Conservation (phyloP, 495 filamentous ascomycete species). For the Endocarpon pusillum region DNA sequence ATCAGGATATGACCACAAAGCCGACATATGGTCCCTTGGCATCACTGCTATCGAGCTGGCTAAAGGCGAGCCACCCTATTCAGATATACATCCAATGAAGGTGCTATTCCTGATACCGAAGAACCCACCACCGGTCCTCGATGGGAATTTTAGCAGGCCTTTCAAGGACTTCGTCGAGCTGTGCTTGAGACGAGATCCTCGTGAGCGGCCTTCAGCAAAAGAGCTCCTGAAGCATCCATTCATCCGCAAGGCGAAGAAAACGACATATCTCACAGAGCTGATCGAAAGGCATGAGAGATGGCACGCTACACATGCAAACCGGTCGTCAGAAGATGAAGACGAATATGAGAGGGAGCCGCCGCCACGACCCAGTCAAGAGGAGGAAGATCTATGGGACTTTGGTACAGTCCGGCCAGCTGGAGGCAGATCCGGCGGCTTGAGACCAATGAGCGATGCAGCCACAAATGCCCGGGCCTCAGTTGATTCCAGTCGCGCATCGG, state of each 20-base stretch:
- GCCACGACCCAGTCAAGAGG: conserved; percentile 24
- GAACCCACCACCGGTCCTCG: conserved; percentile 66
- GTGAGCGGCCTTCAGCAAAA: conserved; percentile 69
- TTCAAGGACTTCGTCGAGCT: conserved; percentile 92
- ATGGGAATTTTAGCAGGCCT: conserved; percentile 70
- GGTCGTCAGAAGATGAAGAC: conserved; percentile 40
- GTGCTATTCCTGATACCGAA: conserved; percentile 94
- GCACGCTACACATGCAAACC: conserved; percentile 46
- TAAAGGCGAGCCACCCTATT: conserved; percentile 84
- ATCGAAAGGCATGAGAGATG: conserved; percentile 82
- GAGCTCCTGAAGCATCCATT: conserved; percentile 85
- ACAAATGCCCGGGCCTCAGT: conserved; percentile 43
- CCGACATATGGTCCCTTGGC: conserved; percentile 97
- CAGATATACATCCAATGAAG: conserved; percentile 98
- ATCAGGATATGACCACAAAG: conserved; percentile 95
- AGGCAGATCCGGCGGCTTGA: conserved; percentile 37
- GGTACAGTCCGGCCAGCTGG: conserved; percentile 66
- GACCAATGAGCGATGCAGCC: conserved; percentile 54
- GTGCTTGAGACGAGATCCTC: conserved; percentile 74
- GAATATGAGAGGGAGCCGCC: conserved; percentile 32
- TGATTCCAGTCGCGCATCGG: neutral
- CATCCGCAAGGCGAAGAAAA: conserved; percentile 75
- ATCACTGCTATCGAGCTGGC: conserved; percentile 92
- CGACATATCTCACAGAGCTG: conserved; percentile 76
- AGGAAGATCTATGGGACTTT: conserved; percentile 92